These are phyloP conservation scores for Rhizopogon sp. DNA, from an alignment of 768 basidiomycete species.

Conservation along the genomic window DNA sequence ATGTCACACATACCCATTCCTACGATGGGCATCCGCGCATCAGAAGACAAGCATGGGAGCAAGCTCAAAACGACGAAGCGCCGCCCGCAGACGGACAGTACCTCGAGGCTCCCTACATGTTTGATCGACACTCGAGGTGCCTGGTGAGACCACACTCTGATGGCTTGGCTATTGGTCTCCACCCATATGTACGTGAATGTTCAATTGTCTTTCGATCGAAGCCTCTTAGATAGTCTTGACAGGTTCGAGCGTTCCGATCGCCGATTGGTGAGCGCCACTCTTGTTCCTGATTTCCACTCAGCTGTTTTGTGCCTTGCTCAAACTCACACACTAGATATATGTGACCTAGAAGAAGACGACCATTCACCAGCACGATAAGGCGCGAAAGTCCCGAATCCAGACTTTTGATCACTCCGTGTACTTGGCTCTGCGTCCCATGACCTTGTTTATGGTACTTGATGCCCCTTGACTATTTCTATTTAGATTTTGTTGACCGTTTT, in stretches of 20 bases:
- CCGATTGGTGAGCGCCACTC: slow-evolving; percentile 22
- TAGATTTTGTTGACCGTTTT: neutral
- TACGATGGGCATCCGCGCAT: slow-evolving; percentile 19
- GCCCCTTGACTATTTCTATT: neutral
- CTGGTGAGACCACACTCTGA: slow-evolving; percentile 27
- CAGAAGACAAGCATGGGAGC: slow-evolving; percentile 15
- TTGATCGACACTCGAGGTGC: slow-evolving; percentile 21
- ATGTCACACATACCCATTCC: slow-evolving; percentile 10
- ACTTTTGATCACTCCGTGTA: neutral
- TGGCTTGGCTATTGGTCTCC: slow-evolving; percentile 17
- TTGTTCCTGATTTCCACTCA: neutral
- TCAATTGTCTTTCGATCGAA: neutral
- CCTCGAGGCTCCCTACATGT: slow-evolving; percentile 19
- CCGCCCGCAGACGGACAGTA: neutral
- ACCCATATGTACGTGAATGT: slow-evolving; percentile 24
- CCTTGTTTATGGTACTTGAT: neutral
- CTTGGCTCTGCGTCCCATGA: neutral
- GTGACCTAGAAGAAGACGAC: slow-evolving; percentile 22
- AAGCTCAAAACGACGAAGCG: slow-evolving; percentile 7
- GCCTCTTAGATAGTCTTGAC: slow-evolving; percentile 7
- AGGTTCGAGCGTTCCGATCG: slow-evolving; percentile 26
- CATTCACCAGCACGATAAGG: slow-evolving; percentile 15
- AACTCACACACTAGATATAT: slow-evolving; percentile 18
- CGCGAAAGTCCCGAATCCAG: neutral
- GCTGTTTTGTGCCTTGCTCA: neutral